Base-by-base conservation (phyloP, 2,329 filamentous ascomycete species). In the Aspergillus uvarum region DNA sequence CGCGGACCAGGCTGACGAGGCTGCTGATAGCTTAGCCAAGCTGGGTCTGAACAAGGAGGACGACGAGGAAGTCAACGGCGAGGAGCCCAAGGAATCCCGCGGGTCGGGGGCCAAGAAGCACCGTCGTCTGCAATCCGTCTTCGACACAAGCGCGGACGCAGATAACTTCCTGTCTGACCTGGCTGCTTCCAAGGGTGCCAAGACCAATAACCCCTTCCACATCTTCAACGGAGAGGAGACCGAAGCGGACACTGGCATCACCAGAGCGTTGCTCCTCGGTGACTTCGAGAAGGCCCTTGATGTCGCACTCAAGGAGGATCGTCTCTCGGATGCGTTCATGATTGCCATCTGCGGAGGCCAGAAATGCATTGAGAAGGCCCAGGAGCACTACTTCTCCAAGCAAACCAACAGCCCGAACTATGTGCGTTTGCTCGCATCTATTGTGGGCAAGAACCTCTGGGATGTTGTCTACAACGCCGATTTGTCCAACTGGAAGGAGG, bases 401-500 rank as follows among this genome's bases (percentile, higher is more conserved):
- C 92, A 93, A 76, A 84, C 86, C 7, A 88, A 89, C 60, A 88
- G 89, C 29, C 94, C 96, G 1, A 98, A 94, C 77, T 99, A 99
- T 72, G 82, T 98, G 59, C 89, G 96, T 48, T 83, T 99, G 8
- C 83, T 99, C 57, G 89, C 91, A 54, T 96, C 94, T 5, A 91
- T 99, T 54, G 93, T 96, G 59, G 88, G 90, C 63, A 98, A 98
- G 82, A 97, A 99, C 71, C 83, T 99, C 1, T 98, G 94, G 95
- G 95, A 99, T 78, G 85, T 98, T 50, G 95, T 98, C 7, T 92
- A 98, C 79, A 99, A 99, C 71, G 95, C 94, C 7, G 91, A 97
- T 71, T 80, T 99, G 50, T 84, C 85, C 55, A 90, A 95, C 77
- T 99, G 95, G 96, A 98, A 96, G 79, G 95, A 98, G 77, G 89